Evolutionary conservation across 306 rosid species (phyloP).

Genomic region (Trifolium subterraneum): DNA sequence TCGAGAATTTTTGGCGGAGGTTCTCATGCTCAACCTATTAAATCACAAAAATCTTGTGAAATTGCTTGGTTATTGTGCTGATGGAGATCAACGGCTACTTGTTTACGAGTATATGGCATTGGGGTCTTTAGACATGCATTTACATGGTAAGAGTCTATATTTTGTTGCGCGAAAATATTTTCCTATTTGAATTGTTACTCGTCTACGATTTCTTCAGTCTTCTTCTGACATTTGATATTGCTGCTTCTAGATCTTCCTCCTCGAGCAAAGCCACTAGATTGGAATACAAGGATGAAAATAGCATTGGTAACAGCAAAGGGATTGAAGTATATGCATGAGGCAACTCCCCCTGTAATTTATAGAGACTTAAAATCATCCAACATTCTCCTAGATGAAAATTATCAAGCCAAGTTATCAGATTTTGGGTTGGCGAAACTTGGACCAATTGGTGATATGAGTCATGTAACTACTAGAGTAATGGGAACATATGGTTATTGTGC

Average conservation of each 20-base stretch:
- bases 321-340: constrained; percentile 81
- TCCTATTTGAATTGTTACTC: too few species aligned
- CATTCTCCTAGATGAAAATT: constrained; percentile 76
- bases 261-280: constrained; percentile 71
- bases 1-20: constrained; percentile 83
- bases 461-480: constrained; percentile 79
- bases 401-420: constrained; percentile 78
- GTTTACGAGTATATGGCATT: constrained; percentile 91
- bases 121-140: constrained; percentile 88
- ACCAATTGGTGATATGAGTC: constrained; percentile 79
- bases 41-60: constrained; percentile 83
- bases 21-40: constrained; percentile 86
- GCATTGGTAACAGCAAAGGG: constrained; percentile 88
- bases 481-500: constrained; percentile 95
- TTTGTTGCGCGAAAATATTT: too few species aligned
- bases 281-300: constrained; percentile 91
- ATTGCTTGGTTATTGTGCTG: constrained; percentile 85
- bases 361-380: constrained; percentile 86
- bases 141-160: constrained; percentile 56
- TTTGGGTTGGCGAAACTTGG: constrained; percentile 87
- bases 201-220: not conserved
- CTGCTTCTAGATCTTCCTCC: constrained; percentile 64
- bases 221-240: constrained; percentile 7
- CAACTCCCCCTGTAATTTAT: constrained; percentile 75
- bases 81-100: constrained; percentile 82